These are phyloP conservation scores for Rhodotorula paludigena DNA, from an alignment of 768 basidiomycete species.

Conservation along the genomic window DNA sequence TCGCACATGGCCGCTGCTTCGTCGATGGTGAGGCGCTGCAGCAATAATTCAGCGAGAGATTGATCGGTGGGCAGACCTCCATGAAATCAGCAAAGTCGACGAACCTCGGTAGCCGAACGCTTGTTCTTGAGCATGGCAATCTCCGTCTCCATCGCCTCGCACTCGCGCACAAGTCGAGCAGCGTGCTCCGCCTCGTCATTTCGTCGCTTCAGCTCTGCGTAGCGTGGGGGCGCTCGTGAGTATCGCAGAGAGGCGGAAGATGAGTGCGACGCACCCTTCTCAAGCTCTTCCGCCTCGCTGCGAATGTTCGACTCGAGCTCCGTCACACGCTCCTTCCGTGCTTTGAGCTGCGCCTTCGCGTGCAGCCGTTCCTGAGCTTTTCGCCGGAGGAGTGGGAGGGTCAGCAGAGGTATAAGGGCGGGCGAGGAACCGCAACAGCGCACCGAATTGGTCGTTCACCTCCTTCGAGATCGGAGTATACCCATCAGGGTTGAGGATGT, in stretches of 20 bases:
- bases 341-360: constrained; percentile 18
- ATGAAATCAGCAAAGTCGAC: not conserved
- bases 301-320: constrained; percentile 32
- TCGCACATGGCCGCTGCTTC: constrained; percentile 13
- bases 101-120: constrained; percentile 28
- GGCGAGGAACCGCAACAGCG: no score
- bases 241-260: not conserved
- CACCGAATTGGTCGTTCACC: constrained; percentile 17
- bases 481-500: constrained; percentile 1
- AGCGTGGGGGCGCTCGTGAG: not conserved
- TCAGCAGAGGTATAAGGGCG: no score
- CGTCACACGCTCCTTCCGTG: constrained; percentile 8
- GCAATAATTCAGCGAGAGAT: not conserved
- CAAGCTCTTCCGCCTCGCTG: constrained; percentile 25
- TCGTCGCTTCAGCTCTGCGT: constrained; percentile 8
- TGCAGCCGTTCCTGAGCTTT: not conserved
- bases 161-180: constrained; percentile 13
- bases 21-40: constrained; percentile 32
- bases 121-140: constrained; percentile 41
- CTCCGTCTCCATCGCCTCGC: constrained; percentile 37
- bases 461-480: constrained; percentile 17
- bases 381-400: no score
- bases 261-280: constrained; percentile 6
- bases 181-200: constrained; percentile 14
- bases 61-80: no score